These are phyloP conservation scores for Apiospora sp. DNA, from an alignment of 2,329 filamentous ascomycete genomes.

Conservation along the genomic window DNA sequence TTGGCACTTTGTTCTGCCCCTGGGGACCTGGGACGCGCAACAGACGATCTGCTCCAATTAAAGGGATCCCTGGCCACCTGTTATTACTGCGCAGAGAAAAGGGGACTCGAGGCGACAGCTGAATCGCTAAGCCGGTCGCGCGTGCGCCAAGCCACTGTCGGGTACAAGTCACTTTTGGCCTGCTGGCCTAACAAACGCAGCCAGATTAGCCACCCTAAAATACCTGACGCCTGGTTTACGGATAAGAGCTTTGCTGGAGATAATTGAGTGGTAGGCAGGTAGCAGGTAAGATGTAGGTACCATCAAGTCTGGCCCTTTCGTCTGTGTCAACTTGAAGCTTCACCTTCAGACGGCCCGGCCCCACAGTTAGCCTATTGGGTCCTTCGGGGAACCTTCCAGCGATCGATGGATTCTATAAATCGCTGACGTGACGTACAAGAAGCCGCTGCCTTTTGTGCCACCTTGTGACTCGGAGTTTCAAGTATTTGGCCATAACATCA, in stretches of 20 bases:
- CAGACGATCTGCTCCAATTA: background rate
- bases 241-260: too few species aligned
- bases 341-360: background rate
- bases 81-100: background rate
- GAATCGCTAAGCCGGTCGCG: background rate
- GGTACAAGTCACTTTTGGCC: too few species aligned
- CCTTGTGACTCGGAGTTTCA: slow-evolving; percentile 12
- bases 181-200: background rate
- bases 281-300: background rate
- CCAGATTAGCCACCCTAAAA: background rate
- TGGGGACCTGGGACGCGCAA: background rate
- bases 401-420: slow-evolving; percentile 1
- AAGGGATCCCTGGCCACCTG: slow-evolving; percentile 16
- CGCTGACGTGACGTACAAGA: slow-evolving; percentile 20
- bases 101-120: background rate
- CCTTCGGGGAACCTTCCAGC: slow-evolving; percentile 13
- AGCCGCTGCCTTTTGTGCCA: slow-evolving; percentile 17
- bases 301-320: background rate
- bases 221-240: too few species aligned
- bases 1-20: background rate
- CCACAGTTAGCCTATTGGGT: background rate
- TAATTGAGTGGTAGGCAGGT: too few species aligned
- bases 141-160: background rate
- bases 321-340: background rate
- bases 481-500: background rate